Conservation (phyloP, 768 basidiomycete species). For the Tylopilus plumbeoviolaceoides region DNA sequence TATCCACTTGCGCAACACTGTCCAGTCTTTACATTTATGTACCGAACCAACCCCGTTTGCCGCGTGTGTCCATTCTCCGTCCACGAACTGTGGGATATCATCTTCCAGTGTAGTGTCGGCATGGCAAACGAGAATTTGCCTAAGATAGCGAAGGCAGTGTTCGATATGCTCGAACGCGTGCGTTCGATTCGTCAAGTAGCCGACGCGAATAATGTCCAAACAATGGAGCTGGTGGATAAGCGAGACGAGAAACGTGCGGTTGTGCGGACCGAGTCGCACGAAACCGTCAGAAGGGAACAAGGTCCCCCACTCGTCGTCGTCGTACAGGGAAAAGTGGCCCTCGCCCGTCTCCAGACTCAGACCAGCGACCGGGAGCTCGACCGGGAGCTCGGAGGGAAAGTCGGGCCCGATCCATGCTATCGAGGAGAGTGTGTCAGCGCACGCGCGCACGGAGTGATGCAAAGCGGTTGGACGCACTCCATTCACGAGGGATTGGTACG, state of each 20-base stretch:
- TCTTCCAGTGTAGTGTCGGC: slow-evolving; percentile 38
- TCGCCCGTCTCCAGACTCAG: slow-evolving; percentile 25
- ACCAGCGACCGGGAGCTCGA: slow-evolving; percentile 27
- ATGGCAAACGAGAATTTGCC: slow-evolving; percentile 35
- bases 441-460: too few species aligned
- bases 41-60: slow-evolving; percentile 30
- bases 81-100: slow-evolving; percentile 26
- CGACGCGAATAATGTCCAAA: slow-evolving; percentile 34
- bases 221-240: slow-evolving; percentile 52
- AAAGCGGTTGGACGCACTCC: slow-evolving; percentile 15
- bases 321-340: slow-evolving; percentile 28
- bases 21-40: slow-evolving; percentile 34
- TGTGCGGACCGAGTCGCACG: slow-evolving; percentile 31
- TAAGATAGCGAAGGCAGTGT: slow-evolving; percentile 39
- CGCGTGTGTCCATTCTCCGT: slow-evolving; percentile 25
- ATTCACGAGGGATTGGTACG: slow-evolving; percentile 16
- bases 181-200: slow-evolving; percentile 22
- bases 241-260: slow-evolving; percentile 32
- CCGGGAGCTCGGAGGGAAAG: slow-evolving; percentile 30
- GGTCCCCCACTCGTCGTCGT: slow-evolving; percentile 35
- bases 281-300: slow-evolving; percentile 33
- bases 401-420: slow-evolving; percentile 29
- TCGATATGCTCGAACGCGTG: slow-evolving; percentile 30
- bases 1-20: slow-evolving; percentile 26
- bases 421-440: background rate